Conservation (phyloP, 2,329 filamentous ascomycete genomes). For the Paecilomyces sp. region DNA sequence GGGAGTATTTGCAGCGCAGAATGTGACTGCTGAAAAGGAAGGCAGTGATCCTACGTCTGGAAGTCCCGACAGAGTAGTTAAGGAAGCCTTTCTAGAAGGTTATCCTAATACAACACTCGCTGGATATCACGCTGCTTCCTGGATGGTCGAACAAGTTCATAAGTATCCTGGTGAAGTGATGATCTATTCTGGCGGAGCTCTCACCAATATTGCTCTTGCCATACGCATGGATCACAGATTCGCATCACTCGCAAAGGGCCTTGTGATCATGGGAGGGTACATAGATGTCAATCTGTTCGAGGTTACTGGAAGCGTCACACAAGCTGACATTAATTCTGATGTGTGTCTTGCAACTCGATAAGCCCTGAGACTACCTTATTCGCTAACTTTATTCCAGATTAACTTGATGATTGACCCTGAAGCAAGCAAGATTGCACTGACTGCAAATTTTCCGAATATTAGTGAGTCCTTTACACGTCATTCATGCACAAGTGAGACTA, state of each 20-base stretch:
- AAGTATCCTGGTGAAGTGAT: slow-evolving; percentile 45
- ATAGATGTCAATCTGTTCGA: slow-evolving; percentile 36
- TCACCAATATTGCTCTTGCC: slow-evolving; percentile 46
- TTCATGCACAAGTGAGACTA: too few relatives aligned
- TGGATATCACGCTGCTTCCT: slow-evolving; percentile 35
- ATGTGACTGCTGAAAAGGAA: slow-evolving; percentile 33
- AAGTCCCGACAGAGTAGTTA: slow-evolving; percentile 34
- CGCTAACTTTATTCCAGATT: slow-evolving; percentile 17
- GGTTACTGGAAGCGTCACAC: slow-evolving; percentile 16
- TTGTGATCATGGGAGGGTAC: slow-evolving; percentile 46
- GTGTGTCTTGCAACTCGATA: neutral
- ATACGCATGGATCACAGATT: slow-evolving; percentile 41
- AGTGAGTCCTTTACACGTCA: slow-evolving; percentile 3
- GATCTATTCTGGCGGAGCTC: slow-evolving; percentile 40
- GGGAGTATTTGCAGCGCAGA: slow-evolving; percentile 39
- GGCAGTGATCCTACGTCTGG: slow-evolving; percentile 42
- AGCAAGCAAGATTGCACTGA: slow-evolving; percentile 43
- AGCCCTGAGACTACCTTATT: too few relatives aligned
- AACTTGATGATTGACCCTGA: slow-evolving; percentile 48
- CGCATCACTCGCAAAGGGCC: slow-evolving; percentile 38
- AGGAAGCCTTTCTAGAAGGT: slow-evolving; percentile 39
- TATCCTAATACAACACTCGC: slow-evolving; percentile 39
- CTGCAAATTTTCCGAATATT: slow-evolving; percentile 41
- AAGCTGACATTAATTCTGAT: slow-evolving; percentile 22
- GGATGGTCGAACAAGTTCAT: slow-evolving; percentile 43